A percentile compares a stretch with the other conserved stretches of the same genome.
Evolutionary conservation across 805 yeast genomes (phyloP).

Genomic region (Wickerhamomyces xylosicus): DNA sequence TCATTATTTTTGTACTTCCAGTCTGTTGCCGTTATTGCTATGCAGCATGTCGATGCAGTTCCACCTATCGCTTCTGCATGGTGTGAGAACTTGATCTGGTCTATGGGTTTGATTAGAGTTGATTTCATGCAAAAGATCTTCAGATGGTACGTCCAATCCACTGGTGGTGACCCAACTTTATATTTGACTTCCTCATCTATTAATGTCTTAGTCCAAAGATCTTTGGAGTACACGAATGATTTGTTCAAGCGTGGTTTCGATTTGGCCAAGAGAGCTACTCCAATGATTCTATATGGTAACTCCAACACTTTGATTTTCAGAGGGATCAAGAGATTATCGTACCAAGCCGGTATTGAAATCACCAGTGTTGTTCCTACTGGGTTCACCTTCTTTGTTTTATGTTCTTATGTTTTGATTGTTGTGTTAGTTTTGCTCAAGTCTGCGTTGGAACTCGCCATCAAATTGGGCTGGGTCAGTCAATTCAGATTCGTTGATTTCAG

Average conservation of each 20-base stretch:
- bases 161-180: conserved; percentile 79
- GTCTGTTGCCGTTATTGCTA: conserved; percentile 70
- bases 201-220: conserved; percentile 70
- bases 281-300: conserved; percentile 36
- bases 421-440: conserved; percentile 46
- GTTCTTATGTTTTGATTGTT: conserved; percentile 63
- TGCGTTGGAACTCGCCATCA: conserved; percentile 34
- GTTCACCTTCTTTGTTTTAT: conserved; percentile 72
- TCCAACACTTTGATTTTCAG: conserved; percentile 57
- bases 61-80: conserved; percentile 93
- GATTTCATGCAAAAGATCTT: conserved; percentile 76
- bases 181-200: conserved; percentile 51
- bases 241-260: conserved; percentile 20
- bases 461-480: conserved; percentile 39
- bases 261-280: conserved; percentile 26
- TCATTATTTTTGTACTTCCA: conserved; percentile 84
- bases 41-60: conserved; percentile 76
- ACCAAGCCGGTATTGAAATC: conserved; percentile 64
- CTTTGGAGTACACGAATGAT: conserved; percentile 22
- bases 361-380: conserved; percentile 82
- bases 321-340: conserved; percentile 83
- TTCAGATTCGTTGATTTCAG: conserved; percentile 39
- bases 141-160: conserved; percentile 77
- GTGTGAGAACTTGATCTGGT: conserved; percentile 91
- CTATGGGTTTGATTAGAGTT: conserved; percentile 80